These are phyloP conservation scores for Hysterangium stoloniferum DNA, from an alignment of 768 basidiomycete genomes.

Conservation along the genomic window DNA sequence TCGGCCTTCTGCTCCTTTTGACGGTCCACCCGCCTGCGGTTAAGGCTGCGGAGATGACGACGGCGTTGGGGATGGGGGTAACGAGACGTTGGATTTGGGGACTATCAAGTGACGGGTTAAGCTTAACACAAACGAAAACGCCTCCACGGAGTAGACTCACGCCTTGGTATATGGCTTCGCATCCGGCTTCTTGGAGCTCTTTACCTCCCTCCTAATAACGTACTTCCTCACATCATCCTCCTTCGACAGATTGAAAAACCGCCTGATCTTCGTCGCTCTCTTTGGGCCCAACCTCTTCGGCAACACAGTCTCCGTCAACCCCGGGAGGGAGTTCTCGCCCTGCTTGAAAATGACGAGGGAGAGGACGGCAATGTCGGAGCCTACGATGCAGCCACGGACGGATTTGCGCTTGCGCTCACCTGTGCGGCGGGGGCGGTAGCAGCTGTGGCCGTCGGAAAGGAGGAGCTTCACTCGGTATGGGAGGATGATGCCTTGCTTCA, in stretches of 20 bases:
- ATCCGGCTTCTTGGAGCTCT: slow-evolving; percentile 76
- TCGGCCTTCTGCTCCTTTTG: slow-evolving; percentile 95
- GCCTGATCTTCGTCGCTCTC: slow-evolving; percentile 93
- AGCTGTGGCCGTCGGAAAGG: slow-evolving; percentile 93
- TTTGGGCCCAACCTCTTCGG: slow-evolving; percentile 97
- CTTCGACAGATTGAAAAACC: slow-evolving; percentile 96
- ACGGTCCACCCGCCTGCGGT: slow-evolving; percentile 77
- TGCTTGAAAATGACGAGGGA: slow-evolving; percentile 94
- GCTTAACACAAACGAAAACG: slow-evolving; percentile 5
- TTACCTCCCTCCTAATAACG: slow-evolving; percentile 89
- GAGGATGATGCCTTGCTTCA: slow-evolving; percentile 98
- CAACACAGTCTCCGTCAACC: slow-evolving; percentile 84
- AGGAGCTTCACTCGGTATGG: slow-evolving; percentile 91
- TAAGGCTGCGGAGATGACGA: slow-evolving; percentile 84
- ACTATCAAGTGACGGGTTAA: slow-evolving; percentile 28
- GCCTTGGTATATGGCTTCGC: slow-evolving; percentile 97
- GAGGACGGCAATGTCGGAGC: slow-evolving; percentile 92
- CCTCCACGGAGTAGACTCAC: slow-evolving; percentile 55
- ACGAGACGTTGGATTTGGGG: slow-evolving; percentile 97
- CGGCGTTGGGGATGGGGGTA: slow-evolving; percentile 94
- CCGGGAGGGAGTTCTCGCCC: slow-evolving; percentile 84
- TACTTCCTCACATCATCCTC: slow-evolving; percentile 98
- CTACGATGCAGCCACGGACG: slow-evolving; percentile 96
- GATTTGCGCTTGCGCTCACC: slow-evolving; percentile 99
- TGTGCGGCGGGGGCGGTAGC: slow-evolving; percentile 85